Evolutionary conservation across 2,329 filamentous ascomycete species (phyloP).

Genomic region (Amauroascus verrucosus): DNA sequence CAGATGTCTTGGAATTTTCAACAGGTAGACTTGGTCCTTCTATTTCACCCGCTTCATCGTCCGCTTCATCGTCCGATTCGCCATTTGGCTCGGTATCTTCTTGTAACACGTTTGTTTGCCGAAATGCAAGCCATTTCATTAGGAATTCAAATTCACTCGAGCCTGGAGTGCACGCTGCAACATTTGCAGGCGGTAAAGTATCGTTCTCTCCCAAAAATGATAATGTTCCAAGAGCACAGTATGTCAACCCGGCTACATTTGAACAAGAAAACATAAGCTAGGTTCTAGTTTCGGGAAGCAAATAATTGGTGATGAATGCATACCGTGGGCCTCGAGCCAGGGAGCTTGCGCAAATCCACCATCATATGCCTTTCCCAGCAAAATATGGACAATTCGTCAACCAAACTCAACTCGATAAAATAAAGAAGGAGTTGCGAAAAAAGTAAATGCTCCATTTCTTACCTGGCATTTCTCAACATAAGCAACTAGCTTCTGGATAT

Average conservation of each 20-base stretch:
- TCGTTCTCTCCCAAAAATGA: slow-evolving; percentile 43
- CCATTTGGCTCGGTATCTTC: slow-evolving; percentile 33
- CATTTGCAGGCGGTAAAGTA: slow-evolving; percentile 19
- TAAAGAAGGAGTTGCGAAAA: slow-evolving; percentile 13
- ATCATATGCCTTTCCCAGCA: slow-evolving; percentile 57
- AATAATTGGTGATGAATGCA: slow-evolving; percentile 20
- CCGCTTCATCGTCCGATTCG: slow-evolving; percentile 39
- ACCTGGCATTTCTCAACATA: slow-evolving; percentile 61
- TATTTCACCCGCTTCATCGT: background rate
- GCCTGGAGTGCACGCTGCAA: slow-evolving; percentile 23
- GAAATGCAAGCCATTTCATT: slow-evolving; percentile 50
- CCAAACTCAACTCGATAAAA: background rate
- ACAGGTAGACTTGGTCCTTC: background rate
- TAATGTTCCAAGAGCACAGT: slow-evolving; percentile 72
- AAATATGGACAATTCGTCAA: too few relatives aligned
- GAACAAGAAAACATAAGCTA: slow-evolving; percentile 18
- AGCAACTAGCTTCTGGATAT: slow-evolving; percentile 57
- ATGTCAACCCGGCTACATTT: slow-evolving; percentile 68
- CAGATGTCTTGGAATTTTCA: slow-evolving; percentile 8
- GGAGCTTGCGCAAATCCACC: slow-evolving; percentile 71
- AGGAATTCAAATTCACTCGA: slow-evolving; percentile 27
- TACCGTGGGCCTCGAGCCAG: slow-evolving; percentile 74
- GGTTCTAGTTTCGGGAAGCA: slow-evolving; percentile 9
- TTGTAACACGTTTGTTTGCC: slow-evolving; percentile 52
- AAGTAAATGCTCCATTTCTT: slow-evolving; percentile 15